A percentile compares a stretch with the other conserved stretches of the same genome.
Evolutionary conservation across 202 grass and related monocot genomes (phyloP).

Genomic region (Alloteropsis angusta): DNA sequence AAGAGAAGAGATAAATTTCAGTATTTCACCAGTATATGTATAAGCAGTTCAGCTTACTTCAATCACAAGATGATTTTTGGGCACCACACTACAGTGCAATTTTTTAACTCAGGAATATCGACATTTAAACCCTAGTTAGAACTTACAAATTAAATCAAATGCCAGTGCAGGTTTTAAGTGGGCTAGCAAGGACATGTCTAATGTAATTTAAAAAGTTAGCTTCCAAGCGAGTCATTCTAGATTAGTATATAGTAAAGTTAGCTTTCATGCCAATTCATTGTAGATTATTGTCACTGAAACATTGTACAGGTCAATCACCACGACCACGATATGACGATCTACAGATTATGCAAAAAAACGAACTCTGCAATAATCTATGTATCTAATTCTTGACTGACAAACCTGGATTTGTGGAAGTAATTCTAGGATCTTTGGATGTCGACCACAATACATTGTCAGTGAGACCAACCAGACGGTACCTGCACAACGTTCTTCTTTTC

Average conservation of each 20-base stretch:
- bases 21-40: conserved; percentile 3
- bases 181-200: neutral
- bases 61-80: neutral
- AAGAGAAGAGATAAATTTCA: conserved; percentile 5
- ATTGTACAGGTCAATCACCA: neutral
- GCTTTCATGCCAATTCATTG: neutral
- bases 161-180: neutral
- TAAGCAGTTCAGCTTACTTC: conserved; percentile 3
- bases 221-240: neutral
- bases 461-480: conserved; percentile 96
- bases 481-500: conserved; percentile 90
- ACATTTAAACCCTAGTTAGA: neutral
- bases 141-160: conserved; percentile 9
- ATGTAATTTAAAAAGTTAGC: conserved; percentile 1
- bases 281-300: neutral
- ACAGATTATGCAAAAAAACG: conserved; percentile 1
- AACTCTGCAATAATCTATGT: neutral
- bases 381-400: conserved; percentile 6
- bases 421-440: conserved; percentile 79
- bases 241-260: conserved; percentile 2
- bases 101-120: neutral
- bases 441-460: conserved; percentile 92
- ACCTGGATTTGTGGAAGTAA: conserved; percentile 94
- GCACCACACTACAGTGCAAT: neutral
- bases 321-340: neutral